Conservation (phyloP, 2,329 filamentous ascomycete species). For the Aspergillus unguis region DNA sequence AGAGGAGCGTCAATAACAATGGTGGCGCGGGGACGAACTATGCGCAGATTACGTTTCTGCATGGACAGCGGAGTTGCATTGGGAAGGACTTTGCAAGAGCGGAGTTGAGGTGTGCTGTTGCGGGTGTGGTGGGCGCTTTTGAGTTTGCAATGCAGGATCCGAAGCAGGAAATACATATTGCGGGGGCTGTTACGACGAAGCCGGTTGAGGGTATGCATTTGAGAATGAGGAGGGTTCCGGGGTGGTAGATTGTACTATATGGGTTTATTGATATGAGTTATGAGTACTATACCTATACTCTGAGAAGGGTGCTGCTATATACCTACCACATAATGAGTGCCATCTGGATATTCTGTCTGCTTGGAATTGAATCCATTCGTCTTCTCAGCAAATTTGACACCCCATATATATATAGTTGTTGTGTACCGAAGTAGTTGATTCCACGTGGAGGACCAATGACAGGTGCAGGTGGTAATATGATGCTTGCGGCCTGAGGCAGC, state of each 20-base stretch:
- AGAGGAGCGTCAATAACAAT: slow-evolving; percentile 52
- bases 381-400: not conserved
- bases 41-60: slow-evolving; percentile 40
- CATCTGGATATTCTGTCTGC: not conserved
- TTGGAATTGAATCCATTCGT: not conserved
- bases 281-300: not conserved
- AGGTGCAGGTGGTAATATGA: too few species aligned
- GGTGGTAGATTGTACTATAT: slow-evolving; percentile 24
- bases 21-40: slow-evolving; percentile 39
- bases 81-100: slow-evolving; percentile 44
- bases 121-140: slow-evolving; percentile 38
- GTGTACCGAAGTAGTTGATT: too few species aligned
- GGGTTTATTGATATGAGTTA: slow-evolving; percentile 5
- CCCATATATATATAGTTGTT: not conserved
- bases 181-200: slow-evolving; percentile 38
- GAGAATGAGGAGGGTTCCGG: slow-evolving; percentile 30
- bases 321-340: not conserved
- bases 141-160: slow-evolving; percentile 37
- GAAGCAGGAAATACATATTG: slow-evolving; percentile 35
- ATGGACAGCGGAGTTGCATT: slow-evolving; percentile 38
- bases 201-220: slow-evolving; percentile 40
- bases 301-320: not conserved
- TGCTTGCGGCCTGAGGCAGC: too few species aligned
- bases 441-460: too few species aligned
- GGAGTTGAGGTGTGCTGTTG: slow-evolving; percentile 40